Evolutionary conservation across 2,329 filamentous ascomycete genomes (phyloP), one percentile per base, ranked within the genome.

Genomic region (Calonectria henricotiae): DNA sequence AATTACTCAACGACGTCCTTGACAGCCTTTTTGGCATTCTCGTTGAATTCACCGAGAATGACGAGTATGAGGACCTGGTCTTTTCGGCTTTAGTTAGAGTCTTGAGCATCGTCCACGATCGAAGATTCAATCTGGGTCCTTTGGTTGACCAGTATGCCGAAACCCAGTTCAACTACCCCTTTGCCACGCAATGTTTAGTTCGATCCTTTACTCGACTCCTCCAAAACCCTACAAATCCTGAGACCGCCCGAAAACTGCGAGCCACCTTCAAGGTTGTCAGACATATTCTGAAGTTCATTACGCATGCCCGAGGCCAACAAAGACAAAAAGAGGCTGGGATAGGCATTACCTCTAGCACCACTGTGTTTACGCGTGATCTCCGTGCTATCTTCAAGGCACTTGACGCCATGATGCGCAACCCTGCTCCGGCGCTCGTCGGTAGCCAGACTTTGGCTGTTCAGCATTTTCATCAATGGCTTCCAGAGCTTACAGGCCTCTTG

Each of bases 401-500:
- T 27, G 95, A 98, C 82, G 87, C 89, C 17, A 89, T 99, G 83
- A 98, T 99, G 94, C 91, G 92, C 70, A 98, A 94, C 80, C 87
- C 91, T 1, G 93, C 94, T 2, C 93, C 96, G 0, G 91, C 95
- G 20, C 85, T 98, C 27, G 93, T 98, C 15, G 96, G 96, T 39
- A 98, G 94, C 73, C 97, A 99, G 83, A 98, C 96, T 0, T 86
- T 99, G 61, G 91, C 97, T 2, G 95, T 98, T 13, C 96, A 99
- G 82, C 94, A 98, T 80, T 97, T 98, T 80, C 96, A 98, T 79
- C 93, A 94, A 0, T 99, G 96, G 96, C 86, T 99, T n/a, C 96
- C 96, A 0, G 96, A 98, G 79, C 89, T 99, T 11, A 87, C 90
- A 0, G 90, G 92, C 1, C 87, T 96, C 43, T 87, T 98, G 79